Percentiles rank a stretch among this genome's conserved stretches.
These are phyloP conservation scores for Abrus precatorius DNA, from an alignment of 306 rosid species.

Conservation along the genomic window DNA sequence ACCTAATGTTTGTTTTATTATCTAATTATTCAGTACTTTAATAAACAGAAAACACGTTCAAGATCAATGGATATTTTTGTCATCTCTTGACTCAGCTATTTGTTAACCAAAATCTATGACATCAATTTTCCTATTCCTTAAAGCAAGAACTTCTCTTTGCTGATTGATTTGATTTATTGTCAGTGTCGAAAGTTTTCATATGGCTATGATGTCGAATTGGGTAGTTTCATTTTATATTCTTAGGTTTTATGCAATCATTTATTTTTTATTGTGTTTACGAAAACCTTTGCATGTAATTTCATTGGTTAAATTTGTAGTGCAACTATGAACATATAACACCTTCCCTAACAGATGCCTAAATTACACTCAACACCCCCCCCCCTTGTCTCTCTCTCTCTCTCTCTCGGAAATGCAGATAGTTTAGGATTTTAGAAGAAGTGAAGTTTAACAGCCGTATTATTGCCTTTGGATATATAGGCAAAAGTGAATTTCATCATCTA, in stretches of 20 bases:
- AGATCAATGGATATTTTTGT: constrained; percentile 19
- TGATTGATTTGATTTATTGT: constrained; percentile 26
- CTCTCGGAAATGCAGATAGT: neutral
- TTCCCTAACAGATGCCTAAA: no score
- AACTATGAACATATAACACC: neutral
- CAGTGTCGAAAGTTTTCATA: constrained; percentile 32
- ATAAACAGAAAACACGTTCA: neutral
- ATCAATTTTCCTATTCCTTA: neutral
- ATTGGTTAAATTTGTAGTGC: neutral
- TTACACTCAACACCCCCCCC: no score
- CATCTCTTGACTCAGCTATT: constrained; percentile 31
- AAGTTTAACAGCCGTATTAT: neutral
- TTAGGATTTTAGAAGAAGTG: neutral
- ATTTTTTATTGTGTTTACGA: neutral
- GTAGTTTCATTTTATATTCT: constrained; percentile 4
- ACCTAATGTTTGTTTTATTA: neutral
- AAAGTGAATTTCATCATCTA: neutral
- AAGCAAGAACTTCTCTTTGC: neutral
- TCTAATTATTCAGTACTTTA: neutral
- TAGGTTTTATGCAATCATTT: constrained; percentile 15
- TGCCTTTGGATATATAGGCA: neutral
- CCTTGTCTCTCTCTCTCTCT: no score
- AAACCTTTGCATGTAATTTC: constrained; percentile 13
- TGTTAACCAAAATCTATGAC: neutral
- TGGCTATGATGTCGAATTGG: neutral